phyloP scores from a whole-genome alignment of 2,329 filamentous ascomycete genomes.

The Neonectria magnoliae region DNA sequence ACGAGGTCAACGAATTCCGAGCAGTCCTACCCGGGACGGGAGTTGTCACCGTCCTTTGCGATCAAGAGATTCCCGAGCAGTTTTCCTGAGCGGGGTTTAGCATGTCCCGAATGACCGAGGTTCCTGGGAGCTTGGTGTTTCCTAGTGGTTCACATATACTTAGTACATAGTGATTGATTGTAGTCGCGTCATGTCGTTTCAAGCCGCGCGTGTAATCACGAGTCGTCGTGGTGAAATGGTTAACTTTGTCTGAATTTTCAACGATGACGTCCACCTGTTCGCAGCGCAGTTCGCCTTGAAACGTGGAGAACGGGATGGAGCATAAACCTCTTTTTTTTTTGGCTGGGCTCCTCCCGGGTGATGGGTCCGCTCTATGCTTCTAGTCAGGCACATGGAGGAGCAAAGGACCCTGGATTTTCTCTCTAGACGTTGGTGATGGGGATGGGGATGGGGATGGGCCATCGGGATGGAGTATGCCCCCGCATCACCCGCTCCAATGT shows the following conservation, averaged over 20 bases:
- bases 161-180: neutral
- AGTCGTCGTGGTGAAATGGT: neutral
- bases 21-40: constrained; percentile 3
- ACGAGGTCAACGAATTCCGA: neutral
- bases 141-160: neutral
- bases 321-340: constrained; percentile 18
- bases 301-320: constrained; percentile 33
- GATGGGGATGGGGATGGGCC: constrained; percentile 42
- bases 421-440: constrained; percentile 40
- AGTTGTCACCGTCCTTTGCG: neutral
- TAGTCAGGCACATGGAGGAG: constrained; percentile 41
- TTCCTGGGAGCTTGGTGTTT: neutral
- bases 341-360: constrained; percentile 24
- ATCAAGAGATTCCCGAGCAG: constrained; percentile 1
- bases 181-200: neutral
- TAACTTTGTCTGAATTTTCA: neutral
- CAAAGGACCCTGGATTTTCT: constrained; percentile 26
- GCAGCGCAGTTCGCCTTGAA: constrained; percentile 10
- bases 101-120: neutral
- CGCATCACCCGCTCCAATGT: constrained; percentile 39
- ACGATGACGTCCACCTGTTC: constrained; percentile 19
- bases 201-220: neutral
- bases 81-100: constrained; percentile 2
- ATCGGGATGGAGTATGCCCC: constrained; percentile 39
- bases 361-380: constrained; percentile 36